Evolutionary conservation across 352 stramenopile genomes (phyloP).

Genomic region (Phytophthora idaei): DNA sequence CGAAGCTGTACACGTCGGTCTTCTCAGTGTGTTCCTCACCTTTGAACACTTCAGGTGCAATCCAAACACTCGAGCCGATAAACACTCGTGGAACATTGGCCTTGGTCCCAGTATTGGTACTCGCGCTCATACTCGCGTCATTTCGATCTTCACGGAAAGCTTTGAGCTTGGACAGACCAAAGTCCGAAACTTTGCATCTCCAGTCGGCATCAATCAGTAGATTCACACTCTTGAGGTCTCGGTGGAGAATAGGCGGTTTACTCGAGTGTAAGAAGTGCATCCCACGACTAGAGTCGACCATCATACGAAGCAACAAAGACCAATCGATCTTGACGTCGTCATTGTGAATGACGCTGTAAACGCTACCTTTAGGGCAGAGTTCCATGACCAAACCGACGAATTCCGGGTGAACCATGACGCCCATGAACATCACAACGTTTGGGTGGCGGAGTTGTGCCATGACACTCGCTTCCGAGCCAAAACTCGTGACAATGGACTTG

Average conservation of each 20-base stretch:
- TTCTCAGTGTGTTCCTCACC: slow-evolving; percentile 88
- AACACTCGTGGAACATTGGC: slow-evolving; percentile 51
- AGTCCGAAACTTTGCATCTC: slow-evolving; percentile 91
- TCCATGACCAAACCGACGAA: slow-evolving; percentile 91
- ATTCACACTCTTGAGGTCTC: slow-evolving; percentile 91
- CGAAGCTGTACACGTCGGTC: slow-evolving; percentile 90
- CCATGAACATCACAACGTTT: slow-evolving; percentile 92
- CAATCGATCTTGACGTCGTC: slow-evolving; percentile 85
- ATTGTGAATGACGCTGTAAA: slow-evolving; percentile 83
- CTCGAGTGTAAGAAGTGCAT: slow-evolving; percentile 94
- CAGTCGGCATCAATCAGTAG: slow-evolving; percentile 89
- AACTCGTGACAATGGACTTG: slow-evolving; percentile 84
- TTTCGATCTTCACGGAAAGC: slow-evolving; percentile 66
- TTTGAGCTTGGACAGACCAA: slow-evolving; percentile 88
- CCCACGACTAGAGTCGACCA: slow-evolving; percentile 85
- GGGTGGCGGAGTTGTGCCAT: slow-evolving; percentile 86
- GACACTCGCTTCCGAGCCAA: slow-evolving; percentile 79
- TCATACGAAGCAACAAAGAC: slow-evolving; percentile 86
- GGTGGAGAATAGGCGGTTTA: slow-evolving; percentile 88
- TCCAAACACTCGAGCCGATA: slow-evolving; percentile 91
- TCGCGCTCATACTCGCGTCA: slow-evolving; percentile 30
- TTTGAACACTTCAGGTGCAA: slow-evolving; percentile 90
- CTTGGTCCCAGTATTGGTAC: slow-evolving; percentile 8
- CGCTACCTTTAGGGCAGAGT: slow-evolving; percentile 84
- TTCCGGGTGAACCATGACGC: slow-evolving; percentile 87